Conservation (phyloP, 257 asterid genomes). For the Forsythia suspensa region DNA sequence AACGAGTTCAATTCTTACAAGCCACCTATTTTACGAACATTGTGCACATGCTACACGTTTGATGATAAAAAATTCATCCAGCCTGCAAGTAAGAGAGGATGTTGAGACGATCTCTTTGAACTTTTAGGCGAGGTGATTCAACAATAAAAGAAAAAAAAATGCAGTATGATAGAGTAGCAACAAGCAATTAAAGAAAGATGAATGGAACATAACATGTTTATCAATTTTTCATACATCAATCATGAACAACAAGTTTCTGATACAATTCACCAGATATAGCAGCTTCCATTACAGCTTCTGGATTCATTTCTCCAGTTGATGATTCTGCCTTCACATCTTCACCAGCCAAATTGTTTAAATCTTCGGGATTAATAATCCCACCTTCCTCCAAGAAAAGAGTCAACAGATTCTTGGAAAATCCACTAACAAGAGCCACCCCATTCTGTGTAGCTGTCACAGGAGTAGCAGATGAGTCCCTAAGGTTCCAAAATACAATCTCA, state of each 20-base stretch:
- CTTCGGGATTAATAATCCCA: conserved; percentile 35
- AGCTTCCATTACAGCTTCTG: conserved; percentile 44
- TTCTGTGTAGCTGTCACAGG: conserved; percentile 49
- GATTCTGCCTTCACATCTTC: background rate
- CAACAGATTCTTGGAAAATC: conserved; percentile 55
- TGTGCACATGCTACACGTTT: no score
- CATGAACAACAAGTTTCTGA: conserved; percentile 45
- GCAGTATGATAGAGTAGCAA: no score
- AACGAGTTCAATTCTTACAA: no score
- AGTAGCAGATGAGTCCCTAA: conserved; percentile 48
- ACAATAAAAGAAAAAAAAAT: no score
- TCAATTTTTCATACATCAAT: conserved; percentile 21
- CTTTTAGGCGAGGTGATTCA: no score
- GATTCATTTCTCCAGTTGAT: conserved; percentile 3
- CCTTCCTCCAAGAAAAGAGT: conserved; percentile 51
- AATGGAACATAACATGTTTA: background rate
- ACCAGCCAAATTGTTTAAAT: conserved; percentile 44
- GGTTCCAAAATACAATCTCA: conserved; percentile 70
- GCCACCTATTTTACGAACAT: no score
- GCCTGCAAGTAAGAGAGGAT: no score
- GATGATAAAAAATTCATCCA: no score
- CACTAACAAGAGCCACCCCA: conserved; percentile 63
- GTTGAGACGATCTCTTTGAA: no score
- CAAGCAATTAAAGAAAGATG: no score
- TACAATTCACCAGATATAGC: conserved; percentile 52